Evolutionary conservation across 2,329 filamentous ascomycete genomes (phyloP).

Genomic region (Alternaria rosae): DNA sequence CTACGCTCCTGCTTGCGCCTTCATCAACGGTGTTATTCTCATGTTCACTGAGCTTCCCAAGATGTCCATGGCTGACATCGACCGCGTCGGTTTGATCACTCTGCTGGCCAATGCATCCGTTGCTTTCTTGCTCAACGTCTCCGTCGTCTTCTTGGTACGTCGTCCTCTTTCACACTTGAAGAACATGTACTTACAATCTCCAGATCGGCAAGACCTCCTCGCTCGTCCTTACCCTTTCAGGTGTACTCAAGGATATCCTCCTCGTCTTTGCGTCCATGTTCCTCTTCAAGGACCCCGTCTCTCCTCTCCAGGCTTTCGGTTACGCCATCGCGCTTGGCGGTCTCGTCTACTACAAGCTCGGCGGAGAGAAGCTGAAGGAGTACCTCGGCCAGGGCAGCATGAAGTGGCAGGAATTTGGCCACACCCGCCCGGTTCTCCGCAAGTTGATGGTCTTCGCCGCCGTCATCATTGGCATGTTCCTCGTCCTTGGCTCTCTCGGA

Average conservation of each 20-base stretch:
- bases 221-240: conserved; percentile 84
- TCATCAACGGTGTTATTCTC: conserved; percentile 79
- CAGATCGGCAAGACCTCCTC: conserved; percentile 89
- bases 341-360: conserved; percentile 87
- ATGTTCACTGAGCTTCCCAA: conserved; percentile 76
- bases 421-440: conserved; percentile 76
- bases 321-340: conserved; percentile 81
- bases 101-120: conserved; percentile 79
- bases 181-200: conserved; percentile 19
- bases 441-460: conserved; percentile 76
- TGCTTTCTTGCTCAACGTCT: conserved; percentile 83
- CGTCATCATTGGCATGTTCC: conserved; percentile 69
- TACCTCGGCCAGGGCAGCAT: conserved; percentile 76
- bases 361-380: conserved; percentile 81
- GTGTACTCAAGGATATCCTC: conserved; percentile 87
- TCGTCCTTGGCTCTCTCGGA: conserved; percentile 66
- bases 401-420: conserved; percentile 86
- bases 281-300: conserved; percentile 80
- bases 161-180: conserved; percentile 45
- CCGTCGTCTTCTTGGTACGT: conserved; percentile 80
- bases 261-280: conserved; percentile 81
- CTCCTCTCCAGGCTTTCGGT: conserved; percentile 79
- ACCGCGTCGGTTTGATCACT: conserved; percentile 74
- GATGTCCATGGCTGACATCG: conserved; percentile 73
- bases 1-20: conserved; percentile 83